Evolutionary conservation across 768 basidiomycete genomes (phyloP), one percentile per base, ranked within the genome.

Genomic region (Sistotremastrum niveocremeum): DNA sequence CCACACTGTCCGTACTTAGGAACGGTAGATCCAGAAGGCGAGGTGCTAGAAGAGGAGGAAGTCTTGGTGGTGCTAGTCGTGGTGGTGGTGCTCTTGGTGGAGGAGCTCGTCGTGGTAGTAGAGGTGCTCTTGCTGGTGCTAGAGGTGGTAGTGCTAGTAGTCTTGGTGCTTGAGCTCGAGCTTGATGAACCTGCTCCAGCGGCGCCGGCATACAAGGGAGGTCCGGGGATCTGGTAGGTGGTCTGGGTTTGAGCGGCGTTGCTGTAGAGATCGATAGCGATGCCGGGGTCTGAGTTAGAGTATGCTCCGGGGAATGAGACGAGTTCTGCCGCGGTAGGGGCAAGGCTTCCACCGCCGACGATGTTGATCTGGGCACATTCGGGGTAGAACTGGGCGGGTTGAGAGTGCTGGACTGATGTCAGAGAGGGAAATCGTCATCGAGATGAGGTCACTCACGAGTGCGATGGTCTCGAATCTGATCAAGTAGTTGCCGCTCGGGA

Each of bases 151-250:
- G 20, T 20, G 20, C 20, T 20, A 20, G 20, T 20, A 20, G 20
- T 20, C 20, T 20, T 20, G 20, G 20, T 20, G 20, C 20, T 20
- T 20, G 20, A 20, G 20, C 20, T 20, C 20, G 20, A 20, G 20
- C 20, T 20, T 20, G 20, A 20, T 20, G 20, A 20, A 20, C 20
- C 20, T 20, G 20, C 20, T 20, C 20, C 20, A 20, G 20, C 20
- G 20, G 20, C 20, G 20, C 20, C 20, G 20, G 20, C 20, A 20
- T 46, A 53, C 1, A 53, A 30, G 6, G 52, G 46, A 32, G 52
- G 52, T 37, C 66, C 67, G 42, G 66, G 68, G 51, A 70, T 69
- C 33, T 57, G 54, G 58, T 69, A 70, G 44, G 57, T 66, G 31
- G 64, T 62, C 46, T 61, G 51, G 34, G 58, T 58, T 37, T 45